Evolutionary conservation across 1,284 basidiomycete genomes (phyloP), one percentile per base, ranked within the genome.

Genomic region (Ustilago cynodontis): DNA sequence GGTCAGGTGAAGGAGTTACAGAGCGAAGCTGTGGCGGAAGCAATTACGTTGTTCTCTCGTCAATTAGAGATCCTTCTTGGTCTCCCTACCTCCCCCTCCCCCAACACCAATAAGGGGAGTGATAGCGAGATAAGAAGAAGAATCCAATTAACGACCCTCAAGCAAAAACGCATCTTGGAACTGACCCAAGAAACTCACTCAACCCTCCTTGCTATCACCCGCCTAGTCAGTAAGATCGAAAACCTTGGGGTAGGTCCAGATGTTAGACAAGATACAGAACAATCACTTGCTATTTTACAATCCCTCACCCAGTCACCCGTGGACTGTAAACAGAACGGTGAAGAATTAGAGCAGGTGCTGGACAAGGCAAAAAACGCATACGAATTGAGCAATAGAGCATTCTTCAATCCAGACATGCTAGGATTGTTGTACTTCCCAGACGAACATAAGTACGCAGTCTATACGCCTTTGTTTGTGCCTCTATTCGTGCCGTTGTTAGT

Each of bases 381-480:
- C 35, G 89, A 88, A 0, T 88, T 93, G 39, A 91, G 95, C 2
- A 95, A 94, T 16, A 89, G 91, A 45, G 97, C 97, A 0, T 99
- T 98, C 88, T 99, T 97, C 88, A 94, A 95, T 85, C 97, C 95
- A 0, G 92, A 91, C 37, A 98, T 99, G 95, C 88, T 99, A 78
- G 95, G 93, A 7, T 87, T 98, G 82, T 89, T 99, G 26, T 99
- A 99, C 86, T 99, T 99, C 87, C 88, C 88, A 31, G 83, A 88
- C 79, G 78, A 80, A 53, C 85, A 79, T 78, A 88, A 88, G 28
- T 86, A 84, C 22, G 86, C 85, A 4, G 82, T 86, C 10, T 86
- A 84, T 61, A 86, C 83, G 20, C 86, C 86, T 3, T 72, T 86
- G 3, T 86, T 86, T 54, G 86, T 81, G 3, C 86, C 86, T 0